A percentile compares a stretch with the other conserved stretches of the same genome.
Conservation (phyloP, 208 protist species). For the Leishmania guyanensis region DNA sequence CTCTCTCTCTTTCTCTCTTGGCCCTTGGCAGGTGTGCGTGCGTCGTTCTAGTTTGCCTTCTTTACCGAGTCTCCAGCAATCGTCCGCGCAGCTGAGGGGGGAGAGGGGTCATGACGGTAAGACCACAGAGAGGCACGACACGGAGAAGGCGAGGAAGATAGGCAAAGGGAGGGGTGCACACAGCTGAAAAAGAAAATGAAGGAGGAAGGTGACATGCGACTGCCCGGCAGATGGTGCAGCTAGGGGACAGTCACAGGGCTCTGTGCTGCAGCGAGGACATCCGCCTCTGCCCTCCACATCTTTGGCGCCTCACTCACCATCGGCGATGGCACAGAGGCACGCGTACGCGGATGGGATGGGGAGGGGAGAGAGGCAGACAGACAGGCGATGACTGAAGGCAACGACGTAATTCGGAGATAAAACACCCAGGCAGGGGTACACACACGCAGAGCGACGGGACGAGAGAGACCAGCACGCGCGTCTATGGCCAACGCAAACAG, state of each 20-base stretch:
- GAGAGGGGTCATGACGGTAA: background rate
- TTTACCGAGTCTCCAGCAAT: background rate
- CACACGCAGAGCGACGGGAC: background rate
- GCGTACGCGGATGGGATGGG: background rate
- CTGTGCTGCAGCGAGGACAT: background rate
- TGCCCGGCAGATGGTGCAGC: background rate
- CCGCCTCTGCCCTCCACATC: background rate
- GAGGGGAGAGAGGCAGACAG: background rate
- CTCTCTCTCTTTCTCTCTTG: background rate
- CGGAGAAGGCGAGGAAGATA: background rate
- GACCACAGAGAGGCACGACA: background rate
- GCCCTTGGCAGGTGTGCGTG: background rate
- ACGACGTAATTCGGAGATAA: background rate
- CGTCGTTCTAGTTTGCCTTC: background rate
- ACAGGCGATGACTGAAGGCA: background rate
- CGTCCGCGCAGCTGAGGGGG: background rate
- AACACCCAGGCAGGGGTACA: background rate
- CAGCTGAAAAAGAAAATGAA: background rate
- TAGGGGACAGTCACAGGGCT: background rate
- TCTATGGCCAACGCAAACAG: background rate
- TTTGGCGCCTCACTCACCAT: background rate
- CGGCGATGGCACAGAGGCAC: background rate
- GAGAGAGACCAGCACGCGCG: background rate
- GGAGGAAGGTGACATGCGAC: background rate
- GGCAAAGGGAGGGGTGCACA: background rate